phyloP scores from a whole-genome alignment of 2,329 filamentous ascomycete genomes.

The Chaetomiaceae sp. region DNA sequence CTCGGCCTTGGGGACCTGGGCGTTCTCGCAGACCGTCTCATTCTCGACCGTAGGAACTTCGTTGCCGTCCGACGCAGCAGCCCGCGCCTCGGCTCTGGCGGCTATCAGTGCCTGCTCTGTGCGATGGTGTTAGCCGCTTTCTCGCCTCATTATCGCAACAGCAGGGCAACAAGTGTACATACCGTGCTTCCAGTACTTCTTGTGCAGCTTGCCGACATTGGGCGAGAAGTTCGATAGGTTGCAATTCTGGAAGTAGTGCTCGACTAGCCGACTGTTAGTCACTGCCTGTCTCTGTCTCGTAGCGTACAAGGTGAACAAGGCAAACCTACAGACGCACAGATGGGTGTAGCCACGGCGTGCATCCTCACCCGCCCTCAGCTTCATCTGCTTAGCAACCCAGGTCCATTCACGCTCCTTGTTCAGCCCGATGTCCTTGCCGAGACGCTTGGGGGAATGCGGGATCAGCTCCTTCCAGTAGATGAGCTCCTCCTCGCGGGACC shows the following conservation, averaged over 20 bases:
- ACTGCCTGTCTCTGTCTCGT: not conserved
- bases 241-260: conserved; percentile 31
- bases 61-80: too few species aligned
- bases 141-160: not conserved
- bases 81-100: not conserved
- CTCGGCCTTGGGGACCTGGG: not conserved
- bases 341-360: conserved; percentile 26
- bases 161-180: not conserved
- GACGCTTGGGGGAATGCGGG: conserved; percentile 25
- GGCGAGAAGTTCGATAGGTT: conserved; percentile 23
- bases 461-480: conserved; percentile 40
- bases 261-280: conserved; percentile 21
- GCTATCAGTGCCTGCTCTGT: not conserved
- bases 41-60: not conserved
- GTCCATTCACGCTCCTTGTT: conserved; percentile 21
- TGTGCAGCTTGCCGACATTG: conserved; percentile 3
- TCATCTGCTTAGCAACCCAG: conserved; percentile 20
- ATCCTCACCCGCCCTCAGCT: conserved; percentile 16
- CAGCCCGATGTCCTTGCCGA: conserved; percentile 12
- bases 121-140: not conserved
- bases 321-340: conserved; percentile 27
- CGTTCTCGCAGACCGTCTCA: not conserved
- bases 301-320: not conserved
- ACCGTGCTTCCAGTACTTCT: conserved; percentile 8
- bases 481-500: conserved; percentile 42